Base-by-base conservation (phyloP, 257 asterid species). In the Sherardia arvensis region DNA sequence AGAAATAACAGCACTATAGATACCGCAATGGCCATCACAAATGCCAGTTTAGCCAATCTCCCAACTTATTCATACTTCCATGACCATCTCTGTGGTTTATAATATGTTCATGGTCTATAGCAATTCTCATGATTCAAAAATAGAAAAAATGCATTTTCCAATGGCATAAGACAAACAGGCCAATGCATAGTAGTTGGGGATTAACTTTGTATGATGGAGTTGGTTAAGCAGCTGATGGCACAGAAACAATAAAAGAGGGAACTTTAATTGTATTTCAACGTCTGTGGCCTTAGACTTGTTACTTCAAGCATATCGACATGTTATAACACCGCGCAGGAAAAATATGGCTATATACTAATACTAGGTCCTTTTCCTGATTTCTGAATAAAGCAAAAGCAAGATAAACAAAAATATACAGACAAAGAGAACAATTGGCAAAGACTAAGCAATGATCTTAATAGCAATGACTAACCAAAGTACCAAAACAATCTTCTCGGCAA, bases 21-120 rank as follows among this genome's bases (percentile, higher is more conserved):
- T n/a, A 85, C 65, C 28, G 76, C 73, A 5, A 87, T 76, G 23
- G 79, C 83, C 94, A 87, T 81, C 32, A 33, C 64, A 10, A 66
- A 28, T 1, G 77, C 74, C 57, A 73, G 64, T 0, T 74, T 67
- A 28, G 83, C 77, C 0, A 62, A 8, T 61, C 80, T 73, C 66
- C 66, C 18, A 58, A 34, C 66, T 4, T 17, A 43, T 26, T 66
- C 78, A 45, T 14, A 38, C 8, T 27, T 26, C 43, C 66, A 17
- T 2, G 17, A 49, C 20, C 38, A 69, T 57, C 69, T 63, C 73
- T 21, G 14, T 22, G 28, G 28, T n/a, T 49, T 49, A 20, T 5
- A n/a, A 20, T 5, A n/a, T n/a, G 58, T 27, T 21, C 18, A 47
- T 26, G 23, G 66, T 23, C 15, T 14, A 26, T 27, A 58, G 26